Percentiles rank a stretch among this genome's conserved stretches.
These are phyloP conservation scores for Casuarina cunninghamiana DNA, from an alignment of 306 rosid genomes.

Conservation along the genomic window DNA sequence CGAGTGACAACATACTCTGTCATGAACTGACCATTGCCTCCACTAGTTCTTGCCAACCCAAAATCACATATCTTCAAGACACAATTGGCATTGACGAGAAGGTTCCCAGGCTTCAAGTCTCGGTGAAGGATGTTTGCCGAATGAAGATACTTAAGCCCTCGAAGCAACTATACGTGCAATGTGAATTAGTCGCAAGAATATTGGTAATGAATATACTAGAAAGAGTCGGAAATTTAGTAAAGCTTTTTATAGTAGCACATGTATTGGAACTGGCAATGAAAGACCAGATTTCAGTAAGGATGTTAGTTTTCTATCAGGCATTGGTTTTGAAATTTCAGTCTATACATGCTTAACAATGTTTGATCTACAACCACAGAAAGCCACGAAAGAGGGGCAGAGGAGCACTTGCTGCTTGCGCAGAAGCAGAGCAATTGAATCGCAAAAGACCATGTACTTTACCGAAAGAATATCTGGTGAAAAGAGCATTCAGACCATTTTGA, in stretches of 20 bases:
- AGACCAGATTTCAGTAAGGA: background rate
- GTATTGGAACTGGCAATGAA: background rate
- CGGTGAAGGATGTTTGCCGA: conserved; percentile 89
- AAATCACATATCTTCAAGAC: conserved; percentile 89
- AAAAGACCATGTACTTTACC: background rate
- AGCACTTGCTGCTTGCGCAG: background rate
- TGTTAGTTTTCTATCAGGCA: too few species aligned
- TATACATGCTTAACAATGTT: background rate
- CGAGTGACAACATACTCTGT: conserved; percentile 94
- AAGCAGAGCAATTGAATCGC: background rate
- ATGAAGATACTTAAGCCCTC: conserved; percentile 84
- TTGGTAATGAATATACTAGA: background rate
- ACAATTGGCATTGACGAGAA: conserved; percentile 74
- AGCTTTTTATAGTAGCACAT: background rate
- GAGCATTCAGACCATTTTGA: background rate
- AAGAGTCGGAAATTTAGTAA: background rate
- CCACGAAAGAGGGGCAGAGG: background rate
- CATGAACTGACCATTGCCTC: conserved; percentile 68
- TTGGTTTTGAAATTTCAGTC: background rate
- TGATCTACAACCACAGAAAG: conserved; percentile 1
- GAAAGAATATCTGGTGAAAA: background rate
- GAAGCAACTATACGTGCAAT: conserved; percentile 55
- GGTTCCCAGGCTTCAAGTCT: conserved; percentile 85
- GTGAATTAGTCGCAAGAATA: conserved; percentile 28
- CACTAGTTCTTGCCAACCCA: conserved; percentile 74